Evolutionary conservation across 345 rosid genomes (phyloP), one percentile per base, ranked within the genome.

Genomic region (Erysimum cheiranthoides): DNA sequence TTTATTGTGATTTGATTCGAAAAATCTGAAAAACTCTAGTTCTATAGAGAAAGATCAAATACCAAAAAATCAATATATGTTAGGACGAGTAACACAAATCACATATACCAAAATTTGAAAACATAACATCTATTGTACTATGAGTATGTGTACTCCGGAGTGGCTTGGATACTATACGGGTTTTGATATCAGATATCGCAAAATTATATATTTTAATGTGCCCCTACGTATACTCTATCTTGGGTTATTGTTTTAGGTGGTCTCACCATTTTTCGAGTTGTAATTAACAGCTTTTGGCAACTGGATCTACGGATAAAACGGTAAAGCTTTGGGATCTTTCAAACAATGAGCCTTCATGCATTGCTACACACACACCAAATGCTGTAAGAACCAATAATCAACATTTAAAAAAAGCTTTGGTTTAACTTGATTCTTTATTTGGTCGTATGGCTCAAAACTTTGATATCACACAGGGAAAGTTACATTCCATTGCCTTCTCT

Each of bases 271-370:
- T 5, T 13, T 1, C n/a, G 52, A 47, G 52, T 3, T 47, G 52
- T 47, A 16, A 47, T 47, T 17, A 16, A 8, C 12, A 49, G 53
- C 53, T 49, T 49, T 49, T 49, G 53, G 53, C 53, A 7, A 49
- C 53, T 0, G 53, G 12, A 8, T 49, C 53, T 49, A 17, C 0
- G 53, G 53, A 49, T 8, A 17, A 8, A 17, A 0, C 53, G 1
- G 53, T 49, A 49, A 49, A 49, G 11, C 53, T 49, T 17, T 49
- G 53, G 53, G 27, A 49, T 17, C 53, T 49, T 49, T 17, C 53
- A 17, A 49, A 49, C 53, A 49, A 49, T 49, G 53, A 8, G 2
- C 53, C 53, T 49, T 49, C 53, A 8, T 49, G 53, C 53, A 17
- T 49, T 8, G 53, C 53, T 3, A 17, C 12, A 49, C 53, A 49